Evolutionary conservation across 2,329 filamentous ascomycete genomes (phyloP).

Genomic region (Amauroascus verrucosus): DNA sequence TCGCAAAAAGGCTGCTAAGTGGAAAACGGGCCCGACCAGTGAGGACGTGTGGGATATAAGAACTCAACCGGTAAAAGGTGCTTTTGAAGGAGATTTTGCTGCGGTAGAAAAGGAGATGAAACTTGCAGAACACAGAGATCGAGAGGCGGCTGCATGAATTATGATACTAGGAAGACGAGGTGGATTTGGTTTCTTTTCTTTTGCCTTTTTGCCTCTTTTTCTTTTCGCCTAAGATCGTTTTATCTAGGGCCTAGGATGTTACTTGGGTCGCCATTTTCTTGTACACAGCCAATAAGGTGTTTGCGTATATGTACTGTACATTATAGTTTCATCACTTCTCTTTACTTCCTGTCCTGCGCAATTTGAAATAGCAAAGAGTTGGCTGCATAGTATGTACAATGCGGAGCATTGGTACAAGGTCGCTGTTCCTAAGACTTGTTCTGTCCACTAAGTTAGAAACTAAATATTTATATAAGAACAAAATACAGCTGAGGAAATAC

Average conservation of each 20-base stretch:
- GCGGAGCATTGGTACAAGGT: too few relatives aligned
- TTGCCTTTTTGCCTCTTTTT: background rate
- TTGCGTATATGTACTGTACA: background rate
- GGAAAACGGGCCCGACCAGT: conserved; percentile 61
- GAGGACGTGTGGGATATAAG: conserved; percentile 84
- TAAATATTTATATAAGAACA: too few relatives aligned
- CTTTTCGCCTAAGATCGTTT: background rate
- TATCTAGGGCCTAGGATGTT: background rate
- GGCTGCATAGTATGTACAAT: too few relatives aligned
- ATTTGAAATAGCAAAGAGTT: background rate
- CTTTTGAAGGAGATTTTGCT: conserved; percentile 38
- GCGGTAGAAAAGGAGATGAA: conserved; percentile 35
- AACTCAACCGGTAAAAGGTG: conserved; percentile 47
- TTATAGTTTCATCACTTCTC: background rate
- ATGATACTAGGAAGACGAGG: background rate
- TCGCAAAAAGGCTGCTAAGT: conserved; percentile 54
- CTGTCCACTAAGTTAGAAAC: background rate
- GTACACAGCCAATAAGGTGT: background rate
- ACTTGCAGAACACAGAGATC: conserved; percentile 29
- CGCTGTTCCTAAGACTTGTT: too few relatives aligned
- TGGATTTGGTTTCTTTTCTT: background rate
- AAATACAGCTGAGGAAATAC: too few relatives aligned
- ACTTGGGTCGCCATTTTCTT: background rate
- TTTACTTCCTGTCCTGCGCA: too few relatives aligned
- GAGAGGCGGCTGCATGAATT: background rate